Evolutionary conservation across 2,329 filamentous ascomycete genomes (phyloP).

Genomic region (Xylariaceae sp.): DNA sequence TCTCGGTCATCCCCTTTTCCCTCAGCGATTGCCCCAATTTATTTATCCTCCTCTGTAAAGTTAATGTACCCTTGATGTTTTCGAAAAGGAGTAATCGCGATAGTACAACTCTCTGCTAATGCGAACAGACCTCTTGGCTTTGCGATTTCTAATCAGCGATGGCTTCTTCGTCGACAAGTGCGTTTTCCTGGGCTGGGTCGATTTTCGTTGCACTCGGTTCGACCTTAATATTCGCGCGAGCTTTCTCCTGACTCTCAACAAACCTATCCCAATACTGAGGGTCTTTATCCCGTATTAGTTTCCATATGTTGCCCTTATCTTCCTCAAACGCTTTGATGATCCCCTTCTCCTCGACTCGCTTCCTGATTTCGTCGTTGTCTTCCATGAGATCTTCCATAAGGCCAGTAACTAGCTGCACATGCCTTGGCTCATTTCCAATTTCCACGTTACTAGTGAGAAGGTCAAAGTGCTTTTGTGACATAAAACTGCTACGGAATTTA

Average conservation of each 20-base stretch:
- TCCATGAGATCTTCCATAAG: conserved; percentile 69
- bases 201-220: conserved; percentile 29
- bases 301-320: conserved; percentile 56
- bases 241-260: conserved; percentile 65
- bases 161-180: conserved; percentile 48
- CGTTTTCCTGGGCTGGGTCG: conserved; percentile 27
- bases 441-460: conserved; percentile 56
- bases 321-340: conserved; percentile 67
- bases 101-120: background rate
- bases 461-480: conserved; percentile 58
- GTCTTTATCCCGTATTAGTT: conserved; percentile 63
- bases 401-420: conserved; percentile 60
- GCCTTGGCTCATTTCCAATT: conserved; percentile 56
- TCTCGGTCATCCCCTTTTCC: background rate
- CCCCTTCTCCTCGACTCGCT: conserved; percentile 62
- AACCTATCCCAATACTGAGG: conserved; percentile 70
- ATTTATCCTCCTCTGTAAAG: background rate
- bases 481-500: conserved; percentile 59
- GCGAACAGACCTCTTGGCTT: background rate
- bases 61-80: background rate
- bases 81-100: background rate
- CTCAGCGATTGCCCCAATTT: background rate
- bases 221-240: conserved; percentile 57
- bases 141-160: conserved; percentile 43
- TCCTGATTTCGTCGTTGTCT: conserved; percentile 62